A percentile compares a stretch with the other conserved stretches of the same genome.
phyloP scores from a whole-genome alignment of 306 rosid genomes.

The Pyrus pyrifolia region DNA sequence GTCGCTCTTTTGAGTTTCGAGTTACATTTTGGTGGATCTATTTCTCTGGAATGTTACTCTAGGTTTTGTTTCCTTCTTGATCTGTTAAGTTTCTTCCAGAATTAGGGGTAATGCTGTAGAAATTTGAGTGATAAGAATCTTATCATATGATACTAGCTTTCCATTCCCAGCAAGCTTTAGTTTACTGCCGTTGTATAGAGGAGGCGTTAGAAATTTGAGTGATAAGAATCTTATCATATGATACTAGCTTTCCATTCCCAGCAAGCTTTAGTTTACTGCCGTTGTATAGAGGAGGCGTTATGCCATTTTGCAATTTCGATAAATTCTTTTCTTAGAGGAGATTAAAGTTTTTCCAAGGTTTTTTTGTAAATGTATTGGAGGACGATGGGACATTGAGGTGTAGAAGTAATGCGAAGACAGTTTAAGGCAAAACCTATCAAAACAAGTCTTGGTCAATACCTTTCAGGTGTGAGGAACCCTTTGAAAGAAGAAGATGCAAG shows the following conservation, averaged over 20 bases:
- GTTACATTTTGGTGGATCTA: too few species aligned
- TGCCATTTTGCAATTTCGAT: not conserved
- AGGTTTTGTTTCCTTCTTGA: too few species aligned
- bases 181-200: not conserved
- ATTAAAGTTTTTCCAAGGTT: not conserved
- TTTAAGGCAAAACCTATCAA: not conserved
- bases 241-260: not conserved
- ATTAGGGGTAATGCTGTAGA: not conserved
- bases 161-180: not conserved
- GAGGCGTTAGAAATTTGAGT: not conserved
- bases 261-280: not conserved
- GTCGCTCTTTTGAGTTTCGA: too few species aligned
- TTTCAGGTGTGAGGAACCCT: not conserved
- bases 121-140: not conserved
- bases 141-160: not conserved
- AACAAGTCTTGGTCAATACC: not conserved
- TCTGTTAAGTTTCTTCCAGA: too few species aligned
- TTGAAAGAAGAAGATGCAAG: not conserved
- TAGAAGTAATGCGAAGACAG: not conserved
- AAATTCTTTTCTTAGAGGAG: not conserved
- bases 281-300: not conserved
- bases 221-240: not conserved
- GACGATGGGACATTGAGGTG: not conserved
- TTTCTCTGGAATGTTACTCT: too few species aligned
- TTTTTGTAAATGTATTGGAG: not conserved